Conservation (phyloP, 805 yeast genomes). For the Cyberlindnera misumaiensis region DNA sequence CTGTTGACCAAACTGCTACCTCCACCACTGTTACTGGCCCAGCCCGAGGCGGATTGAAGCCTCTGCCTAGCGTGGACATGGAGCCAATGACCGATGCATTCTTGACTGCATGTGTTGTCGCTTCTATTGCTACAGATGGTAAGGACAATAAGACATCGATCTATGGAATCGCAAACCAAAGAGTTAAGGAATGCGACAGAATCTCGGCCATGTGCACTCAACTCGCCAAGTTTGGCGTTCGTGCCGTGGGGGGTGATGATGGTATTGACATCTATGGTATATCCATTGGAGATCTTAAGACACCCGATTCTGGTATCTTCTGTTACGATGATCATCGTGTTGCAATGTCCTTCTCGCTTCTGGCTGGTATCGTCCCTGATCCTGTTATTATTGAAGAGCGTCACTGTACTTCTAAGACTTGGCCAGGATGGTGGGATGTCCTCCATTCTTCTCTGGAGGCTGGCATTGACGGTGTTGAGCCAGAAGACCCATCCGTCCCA, state of each 20-base stretch:
- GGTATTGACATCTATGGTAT: slow-evolving; percentile 86
- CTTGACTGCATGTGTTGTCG: slow-evolving; percentile 92
- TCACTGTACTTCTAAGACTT: slow-evolving; percentile 91
- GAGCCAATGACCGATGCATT: slow-evolving; percentile 99
- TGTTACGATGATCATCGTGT: slow-evolving; percentile 96
- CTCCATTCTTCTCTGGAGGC: slow-evolving; percentile 64
- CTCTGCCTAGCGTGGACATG: slow-evolving; percentile 82
- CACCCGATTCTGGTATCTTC: slow-evolving; percentile 58
- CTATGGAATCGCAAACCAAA: slow-evolving; percentile 94
- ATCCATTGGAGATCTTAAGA: slow-evolving; percentile 38
- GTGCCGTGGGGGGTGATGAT: slow-evolving; percentile 79
- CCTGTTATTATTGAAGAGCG: slow-evolving; percentile 78
- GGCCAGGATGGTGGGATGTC: slow-evolving; percentile 99
- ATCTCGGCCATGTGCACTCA: slow-evolving; percentile 91
- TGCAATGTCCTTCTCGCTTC: slow-evolving; percentile 91
- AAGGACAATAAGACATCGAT: slow-evolving; percentile 56
- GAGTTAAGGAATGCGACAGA: slow-evolving; percentile 96
- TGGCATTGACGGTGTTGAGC: slow-evolving; percentile 66
- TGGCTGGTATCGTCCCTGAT: slow-evolving; percentile 60
- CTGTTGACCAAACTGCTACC: slow-evolving; percentile 71
- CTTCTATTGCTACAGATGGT: slow-evolving; percentile 72
- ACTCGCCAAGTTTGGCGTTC: slow-evolving; percentile 85
- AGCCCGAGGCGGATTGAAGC: slow-evolving; percentile 55
- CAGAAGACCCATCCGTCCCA: slow-evolving; percentile 21
- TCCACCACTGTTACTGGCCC: slow-evolving; percentile 95